Evolutionary conservation across 306 rosid genomes (phyloP), one percentile per base, ranked within the genome.

Genomic region (Rosa chinensis): DNA sequence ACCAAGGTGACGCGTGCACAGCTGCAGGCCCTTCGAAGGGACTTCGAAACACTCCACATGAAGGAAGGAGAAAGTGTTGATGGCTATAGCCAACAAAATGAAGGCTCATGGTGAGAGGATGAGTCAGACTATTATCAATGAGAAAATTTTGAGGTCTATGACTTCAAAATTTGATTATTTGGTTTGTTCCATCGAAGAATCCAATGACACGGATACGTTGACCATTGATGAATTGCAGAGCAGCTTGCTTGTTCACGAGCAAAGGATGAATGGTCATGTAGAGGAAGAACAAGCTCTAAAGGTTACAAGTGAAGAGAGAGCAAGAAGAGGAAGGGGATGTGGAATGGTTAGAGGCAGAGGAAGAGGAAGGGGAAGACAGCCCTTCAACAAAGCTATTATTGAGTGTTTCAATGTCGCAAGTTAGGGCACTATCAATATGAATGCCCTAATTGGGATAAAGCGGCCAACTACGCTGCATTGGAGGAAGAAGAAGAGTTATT

Each of bases 141-240:
- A 64, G 44, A 37, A 64, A 64, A 68, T 68, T 39, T 35, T 68
- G 4, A 32, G 35, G 35, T 32, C 35, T 32, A 32, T 32, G 35
- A 32, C 35, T 32, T 32, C 35, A 2, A 32, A 32, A 2, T 32
- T 32, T 32, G 35, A 32, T 2, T 68, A 68, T 17, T 32, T 68
- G 18, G 52, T 42, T 3, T 42, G 52, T 40, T 68, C 73, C 0
- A 68, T 68, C 21, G 52, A 68, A 17, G 73, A 68, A 47, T 68
- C 47, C 3, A 42, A 68, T 13, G 73, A 20, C 16, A 18, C 42
- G 1, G 73, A 39, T 68, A 18, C 3, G 0, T 23, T 68, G 1
- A 28, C 52, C 45, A 68, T 68, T 17, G 73, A 68, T 68, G 73
- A 68, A 10, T 5, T 42, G 45, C 6, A 68, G 21, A 68, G 73